These are phyloP conservation scores for Polyporus tsugae DNA, from an alignment of 1,284 basidiomycete species.

Conservation along the genomic window DNA sequence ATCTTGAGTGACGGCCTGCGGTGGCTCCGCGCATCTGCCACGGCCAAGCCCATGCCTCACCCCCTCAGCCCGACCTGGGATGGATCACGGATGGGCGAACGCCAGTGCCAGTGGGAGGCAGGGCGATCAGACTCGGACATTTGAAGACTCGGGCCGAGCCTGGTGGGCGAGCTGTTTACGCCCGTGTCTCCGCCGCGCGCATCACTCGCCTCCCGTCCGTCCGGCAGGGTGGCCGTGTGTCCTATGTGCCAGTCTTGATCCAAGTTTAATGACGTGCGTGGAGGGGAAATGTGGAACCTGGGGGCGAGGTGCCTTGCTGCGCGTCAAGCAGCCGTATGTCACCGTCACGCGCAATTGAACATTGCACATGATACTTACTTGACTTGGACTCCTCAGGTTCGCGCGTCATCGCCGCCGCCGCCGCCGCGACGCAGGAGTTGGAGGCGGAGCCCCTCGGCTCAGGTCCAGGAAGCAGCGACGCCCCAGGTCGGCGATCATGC, in stretches of 20 bases:
- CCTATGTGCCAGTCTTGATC: too few species aligned
- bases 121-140: not conserved
- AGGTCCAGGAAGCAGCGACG: not conserved
- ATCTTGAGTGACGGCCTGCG: not conserved
- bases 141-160: not conserved
- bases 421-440: not conserved
- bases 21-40: not conserved
- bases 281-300: not conserved
- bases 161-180: not conserved
- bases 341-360: not conserved
- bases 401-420: not conserved
- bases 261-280: not conserved
- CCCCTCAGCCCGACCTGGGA: not conserved
- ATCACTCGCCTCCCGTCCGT: not conserved
- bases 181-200: slow-evolving; percentile 4
- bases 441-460: not conserved
- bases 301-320: not conserved
- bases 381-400: not conserved
- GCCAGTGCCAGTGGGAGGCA: too few species aligned
- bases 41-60: too few species aligned
- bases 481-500: slow-evolving; percentile 4
- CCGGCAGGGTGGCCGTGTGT: not conserved
- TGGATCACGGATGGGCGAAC: not conserved
- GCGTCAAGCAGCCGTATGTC: slow-evolving; percentile 4
- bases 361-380: not conserved